A percentile compares a stretch with the other conserved stretches of the same genome.
phyloP scores from a whole-genome alignment of 257 asterid species.

The Solanum infundibuliforme region DNA sequence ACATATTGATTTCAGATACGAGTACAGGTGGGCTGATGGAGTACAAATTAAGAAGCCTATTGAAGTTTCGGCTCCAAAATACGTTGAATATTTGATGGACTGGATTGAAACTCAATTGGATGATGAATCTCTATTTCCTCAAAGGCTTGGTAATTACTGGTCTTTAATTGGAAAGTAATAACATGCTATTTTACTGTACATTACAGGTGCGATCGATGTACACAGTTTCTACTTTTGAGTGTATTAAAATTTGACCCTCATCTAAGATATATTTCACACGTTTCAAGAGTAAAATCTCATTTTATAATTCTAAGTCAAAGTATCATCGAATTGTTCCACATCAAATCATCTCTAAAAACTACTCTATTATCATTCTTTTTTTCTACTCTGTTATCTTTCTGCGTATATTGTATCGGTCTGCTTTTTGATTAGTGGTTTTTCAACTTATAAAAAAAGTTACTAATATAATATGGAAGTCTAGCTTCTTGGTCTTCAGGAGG shows the following conservation, averaged over 20 bases:
- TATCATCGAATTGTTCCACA: neutral
- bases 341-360: neutral
- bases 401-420: neutral
- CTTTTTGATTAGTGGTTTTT: neutral
- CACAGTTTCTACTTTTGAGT: neutral
- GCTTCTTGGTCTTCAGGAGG: neutral
- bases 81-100: conserved; percentile 89
- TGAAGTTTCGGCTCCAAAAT: conserved; percentile 89
- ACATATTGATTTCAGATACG: conserved; percentile 35
- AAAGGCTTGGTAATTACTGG: conserved; percentile 51
- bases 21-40: conserved; percentile 97
- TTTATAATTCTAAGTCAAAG: neutral
- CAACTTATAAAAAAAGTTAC: neutral
- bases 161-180: neutral
- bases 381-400: neutral
- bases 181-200: neutral
- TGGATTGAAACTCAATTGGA: conserved; percentile 88
- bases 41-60: conserved; percentile 82
- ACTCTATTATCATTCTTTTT: neutral
- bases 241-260: neutral
- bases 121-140: conserved; percentile 83
- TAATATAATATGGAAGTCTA: neutral
- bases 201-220: neutral
- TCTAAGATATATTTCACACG: neutral
- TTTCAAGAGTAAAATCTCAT: neutral